phyloP scores from a whole-genome alignment of 805 yeast genomes.

The Starmera amethionina region DNA sequence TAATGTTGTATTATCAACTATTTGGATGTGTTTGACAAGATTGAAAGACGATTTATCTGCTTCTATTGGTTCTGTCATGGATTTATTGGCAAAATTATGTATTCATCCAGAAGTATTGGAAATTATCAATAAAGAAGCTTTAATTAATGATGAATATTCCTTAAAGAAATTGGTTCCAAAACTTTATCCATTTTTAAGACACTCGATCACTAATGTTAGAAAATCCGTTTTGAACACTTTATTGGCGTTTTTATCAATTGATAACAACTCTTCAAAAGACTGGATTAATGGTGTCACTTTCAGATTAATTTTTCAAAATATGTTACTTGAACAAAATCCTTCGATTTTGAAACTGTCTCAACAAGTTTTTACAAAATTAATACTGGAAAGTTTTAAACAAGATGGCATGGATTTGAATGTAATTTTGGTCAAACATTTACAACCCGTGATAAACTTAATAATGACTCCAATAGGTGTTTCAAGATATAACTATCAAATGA shows the following conservation, averaged over 20 bases:
- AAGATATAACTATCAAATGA: constrained; percentile 80
- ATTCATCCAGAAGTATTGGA: constrained; percentile 69
- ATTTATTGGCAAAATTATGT: constrained; percentile 78
- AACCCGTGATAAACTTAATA: constrained; percentile 52
- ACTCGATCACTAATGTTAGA: constrained; percentile 86
- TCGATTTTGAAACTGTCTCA: constrained; percentile 58
- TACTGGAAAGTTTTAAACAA: constrained; percentile 32
- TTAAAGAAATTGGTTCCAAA: constrained; percentile 80
- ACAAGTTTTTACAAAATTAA: constrained; percentile 46
- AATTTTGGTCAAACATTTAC: constrained; percentile 45
- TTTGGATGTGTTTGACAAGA: constrained; percentile 86
- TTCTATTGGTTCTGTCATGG: constrained; percentile 94
- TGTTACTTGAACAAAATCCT: constrained; percentile 79
- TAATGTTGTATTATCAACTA: constrained; percentile 44
- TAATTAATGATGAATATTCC: constrained; percentile 39
- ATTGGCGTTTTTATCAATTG: constrained; percentile 57
- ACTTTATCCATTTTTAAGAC: constrained; percentile 85
- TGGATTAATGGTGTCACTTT: constrained; percentile 77
- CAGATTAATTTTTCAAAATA: constrained; percentile 75
- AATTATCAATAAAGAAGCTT: constrained; percentile 55
- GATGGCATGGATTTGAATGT: constrained; percentile 36
- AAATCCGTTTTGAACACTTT: constrained; percentile 78
- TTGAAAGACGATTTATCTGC: constrained; percentile 90
- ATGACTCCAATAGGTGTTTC: constrained; percentile 96
- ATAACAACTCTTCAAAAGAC: constrained; percentile 38